Evolutionary conservation across 768 basidiomycete genomes (phyloP).

Genomic region (Trametopsis cervina): DNA sequence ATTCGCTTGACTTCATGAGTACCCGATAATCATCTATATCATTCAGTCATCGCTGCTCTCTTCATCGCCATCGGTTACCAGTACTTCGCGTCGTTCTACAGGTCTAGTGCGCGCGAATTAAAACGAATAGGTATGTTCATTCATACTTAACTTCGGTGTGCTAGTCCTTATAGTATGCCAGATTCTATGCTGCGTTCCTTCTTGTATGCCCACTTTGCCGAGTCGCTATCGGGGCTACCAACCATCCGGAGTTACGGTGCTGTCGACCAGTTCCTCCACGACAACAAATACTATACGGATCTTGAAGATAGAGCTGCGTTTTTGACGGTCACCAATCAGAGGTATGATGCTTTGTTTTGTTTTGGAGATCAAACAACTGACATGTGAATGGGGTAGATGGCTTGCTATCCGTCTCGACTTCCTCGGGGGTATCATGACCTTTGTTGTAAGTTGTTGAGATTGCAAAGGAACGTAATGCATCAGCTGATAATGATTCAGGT

Average conservation of each 20-base stretch:
- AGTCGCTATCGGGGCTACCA: slow-evolving; percentile 63
- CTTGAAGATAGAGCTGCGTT: slow-evolving; percentile 68
- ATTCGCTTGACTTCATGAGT: neutral
- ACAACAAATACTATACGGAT: slow-evolving; percentile 64
- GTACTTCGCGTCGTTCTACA: slow-evolving; percentile 64
- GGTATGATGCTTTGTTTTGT: slow-evolving; percentile 32
- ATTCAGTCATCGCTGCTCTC: slow-evolving; percentile 44
- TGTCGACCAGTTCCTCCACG: slow-evolving; percentile 49
- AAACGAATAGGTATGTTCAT: slow-evolving; percentile 40
- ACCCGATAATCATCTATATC: neutral
- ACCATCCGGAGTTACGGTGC: slow-evolving; percentile 73
- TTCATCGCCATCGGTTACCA: slow-evolving; percentile 53
- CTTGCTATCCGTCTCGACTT: slow-evolving; percentile 66
- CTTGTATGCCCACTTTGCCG: slow-evolving; percentile 73
- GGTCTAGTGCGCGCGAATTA: slow-evolving; percentile 64
- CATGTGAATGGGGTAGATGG: slow-evolving; percentile 37
- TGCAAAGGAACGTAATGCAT: neutral
- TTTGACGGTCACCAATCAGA: slow-evolving; percentile 60
- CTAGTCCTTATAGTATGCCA: slow-evolving; percentile 12
- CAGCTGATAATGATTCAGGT: slow-evolving; percentile 32
- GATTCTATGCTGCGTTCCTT: slow-evolving; percentile 69
- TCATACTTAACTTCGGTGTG: neutral
- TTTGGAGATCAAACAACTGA: too few species aligned
- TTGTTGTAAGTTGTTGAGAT: slow-evolving; percentile 34
- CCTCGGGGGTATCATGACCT: slow-evolving; percentile 53